Conservation (phyloP, 1,284 basidiomycete genomes). For the Malassezia globosa region DNA sequence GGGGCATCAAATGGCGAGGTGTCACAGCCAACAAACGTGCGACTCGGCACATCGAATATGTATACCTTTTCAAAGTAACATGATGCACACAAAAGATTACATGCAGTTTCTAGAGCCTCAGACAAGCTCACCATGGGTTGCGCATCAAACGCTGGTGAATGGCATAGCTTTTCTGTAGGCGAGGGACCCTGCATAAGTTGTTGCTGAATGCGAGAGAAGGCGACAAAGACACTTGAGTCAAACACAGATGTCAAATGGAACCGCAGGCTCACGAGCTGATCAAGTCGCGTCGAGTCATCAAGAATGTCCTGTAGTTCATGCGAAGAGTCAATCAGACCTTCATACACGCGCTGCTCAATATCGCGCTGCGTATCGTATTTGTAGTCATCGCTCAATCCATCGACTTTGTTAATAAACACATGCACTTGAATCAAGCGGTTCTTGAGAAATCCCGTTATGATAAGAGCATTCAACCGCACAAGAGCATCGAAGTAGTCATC, state of each 20-base stretch:
- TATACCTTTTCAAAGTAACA: slow-evolving; percentile 84
- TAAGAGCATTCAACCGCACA: slow-evolving; percentile 54
- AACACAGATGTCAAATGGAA: slow-evolving; percentile 81
- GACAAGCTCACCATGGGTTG: slow-evolving; percentile 13
- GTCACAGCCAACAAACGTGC: slow-evolving; percentile 83
- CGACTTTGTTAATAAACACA: slow-evolving; percentile 92
- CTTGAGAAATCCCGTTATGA: slow-evolving; percentile 53
- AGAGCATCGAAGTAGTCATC: slow-evolving; percentile 58
- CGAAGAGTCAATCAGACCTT: slow-evolving; percentile 34
- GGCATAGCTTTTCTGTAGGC: neutral
- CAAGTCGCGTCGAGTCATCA: slow-evolving; percentile 27
- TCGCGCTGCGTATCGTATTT: slow-evolving; percentile 53
- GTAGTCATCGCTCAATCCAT: slow-evolving; percentile 82
- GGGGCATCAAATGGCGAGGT: slow-evolving; percentile 78
- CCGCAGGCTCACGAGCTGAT: slow-evolving; percentile 46
- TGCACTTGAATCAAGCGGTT: slow-evolving; percentile 74
- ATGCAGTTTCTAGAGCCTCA: slow-evolving; percentile 28
- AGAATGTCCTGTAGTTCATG: slow-evolving; percentile 8
- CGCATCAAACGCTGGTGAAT: neutral
- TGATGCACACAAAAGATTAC: slow-evolving; percentile 51
- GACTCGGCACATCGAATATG: slow-evolving; percentile 73
- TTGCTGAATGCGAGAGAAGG: slow-evolving; percentile 59
- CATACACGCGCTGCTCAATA: slow-evolving; percentile 37
- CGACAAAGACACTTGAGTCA: slow-evolving; percentile 75
- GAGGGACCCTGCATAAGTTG: slow-evolving; percentile 52